Base-by-base conservation (phyloP, 352 stramenopile genomes). In the Pythium sp. region DNA sequence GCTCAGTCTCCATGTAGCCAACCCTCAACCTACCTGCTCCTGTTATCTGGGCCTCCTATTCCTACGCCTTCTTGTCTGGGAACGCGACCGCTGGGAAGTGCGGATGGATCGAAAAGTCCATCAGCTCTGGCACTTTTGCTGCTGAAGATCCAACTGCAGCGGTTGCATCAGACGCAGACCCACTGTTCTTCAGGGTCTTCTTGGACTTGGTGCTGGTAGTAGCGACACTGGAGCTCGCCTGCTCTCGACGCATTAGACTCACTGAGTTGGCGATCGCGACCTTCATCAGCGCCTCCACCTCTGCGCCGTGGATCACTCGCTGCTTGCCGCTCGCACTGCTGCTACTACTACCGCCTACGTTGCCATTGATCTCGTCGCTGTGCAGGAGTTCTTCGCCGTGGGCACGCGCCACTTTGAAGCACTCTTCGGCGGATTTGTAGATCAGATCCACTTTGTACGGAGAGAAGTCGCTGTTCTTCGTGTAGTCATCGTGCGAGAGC, bases 371-470 rank as follows among this genome's bases (percentile, higher is more conserved):
- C 65, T 80, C 68, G 22, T 78, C 61, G 46, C 82, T 77, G 20
- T 56, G 69, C 36, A 94, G 54, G 49, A 90, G 60, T 61, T 76
- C 72, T 49, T 95, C 85, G 9, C 77, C 81, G 53, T 89, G 75
- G 15, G 38, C 57, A 5, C 80, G 86, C 3, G 82, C 82, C 8
- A 78, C 72, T 65, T 93, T 94, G 75, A 94, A 95, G 51, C 88
- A 95, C 67, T 95, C 86, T 62, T 95, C 88, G 0, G 77, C 80
- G 41, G 88, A 95, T 62, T 91, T 90, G 78, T 91, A 93, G 62
- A 95, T 89, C 54, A 95, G 68, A 34, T 88, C 76, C 8, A 89
- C 63, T 15, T 86, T 71, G 71, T 91, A 95, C 28, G 69, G 72
- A 61, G 84, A 87, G 63, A 95, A 95, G 59, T 94, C 85, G 65